Conservation (phyloP, 2,329 filamentous ascomycete genomes). For the Hypoxylon sp. region DNA sequence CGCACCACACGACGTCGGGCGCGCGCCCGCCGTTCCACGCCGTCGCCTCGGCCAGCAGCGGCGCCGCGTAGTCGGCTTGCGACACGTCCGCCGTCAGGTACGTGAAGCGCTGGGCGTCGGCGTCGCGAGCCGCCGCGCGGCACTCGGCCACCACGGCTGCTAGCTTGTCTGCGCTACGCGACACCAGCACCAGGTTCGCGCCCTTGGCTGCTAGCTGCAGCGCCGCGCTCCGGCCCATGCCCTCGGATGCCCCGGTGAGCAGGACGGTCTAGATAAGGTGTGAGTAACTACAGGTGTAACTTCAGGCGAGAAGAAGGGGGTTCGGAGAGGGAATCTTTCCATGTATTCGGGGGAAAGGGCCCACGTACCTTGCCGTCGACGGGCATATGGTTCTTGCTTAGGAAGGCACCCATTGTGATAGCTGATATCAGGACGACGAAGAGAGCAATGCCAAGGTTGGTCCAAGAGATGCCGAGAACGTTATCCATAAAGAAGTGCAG, state of each 20-base stretch:
- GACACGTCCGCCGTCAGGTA: conserved; percentile 86
- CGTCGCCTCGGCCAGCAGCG: conserved; percentile 75
- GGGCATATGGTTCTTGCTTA: conserved; percentile 77
- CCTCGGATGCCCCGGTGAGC: conserved; percentile 90
- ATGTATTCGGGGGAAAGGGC: no score
- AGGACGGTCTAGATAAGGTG: conserved; percentile 91
- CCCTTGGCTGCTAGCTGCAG: conserved; percentile 80
- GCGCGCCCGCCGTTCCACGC: conserved; percentile 77
- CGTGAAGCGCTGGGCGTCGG: conserved; percentile 77
- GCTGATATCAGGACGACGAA: conserved; percentile 48
- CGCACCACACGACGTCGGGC: conserved; percentile 91
- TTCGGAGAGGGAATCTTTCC: no score
- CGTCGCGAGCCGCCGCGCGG: conserved; percentile 68
- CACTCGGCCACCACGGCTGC: conserved; percentile 68
- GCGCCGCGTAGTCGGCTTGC: conserved; percentile 70
- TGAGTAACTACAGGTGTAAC: no score
- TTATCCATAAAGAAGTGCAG: conserved; percentile 30
- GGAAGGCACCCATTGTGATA: conserved; percentile 71
- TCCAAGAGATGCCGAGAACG: conserved; percentile 26
- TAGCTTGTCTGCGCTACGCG: conserved; percentile 79
- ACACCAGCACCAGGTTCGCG: conserved; percentile 85
- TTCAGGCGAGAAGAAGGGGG: no score
- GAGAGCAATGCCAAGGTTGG: conserved; percentile 38
- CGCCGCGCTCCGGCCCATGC: conserved; percentile 83
- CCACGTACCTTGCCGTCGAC: conserved; percentile 79